Percentiles rank a stretch among this genome's conserved stretches.
phyloP scores from a whole-genome alignment of 306 rosid species.

The Senna siamea region DNA sequence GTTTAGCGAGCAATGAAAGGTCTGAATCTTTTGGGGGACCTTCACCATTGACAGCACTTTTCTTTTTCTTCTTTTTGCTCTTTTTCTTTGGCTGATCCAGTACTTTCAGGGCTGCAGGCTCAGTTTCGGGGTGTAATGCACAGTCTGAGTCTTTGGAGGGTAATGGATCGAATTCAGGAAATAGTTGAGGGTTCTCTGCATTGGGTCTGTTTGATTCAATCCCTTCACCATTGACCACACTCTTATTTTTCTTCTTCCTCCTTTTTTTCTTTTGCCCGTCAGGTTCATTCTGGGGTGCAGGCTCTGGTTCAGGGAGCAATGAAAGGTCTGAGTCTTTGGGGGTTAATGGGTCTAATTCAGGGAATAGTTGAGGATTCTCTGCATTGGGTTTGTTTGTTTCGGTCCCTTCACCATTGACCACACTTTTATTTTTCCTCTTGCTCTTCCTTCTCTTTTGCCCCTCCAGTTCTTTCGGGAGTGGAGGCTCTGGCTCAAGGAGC shows the following conservation, averaged over 20 bases:
- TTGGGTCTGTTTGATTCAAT: slow-evolving; percentile 47
- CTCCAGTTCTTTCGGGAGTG: slow-evolving; percentile 45
- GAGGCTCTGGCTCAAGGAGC: slow-evolving; percentile 45
- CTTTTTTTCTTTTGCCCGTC: background rate
- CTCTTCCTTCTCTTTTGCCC: slow-evolving; percentile 40
- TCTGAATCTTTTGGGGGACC: no score
- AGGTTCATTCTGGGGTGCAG: background rate
- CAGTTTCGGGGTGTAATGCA: slow-evolving; percentile 3
- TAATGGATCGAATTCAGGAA: slow-evolving; percentile 44
- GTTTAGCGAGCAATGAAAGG: background rate
- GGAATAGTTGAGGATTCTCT: background rate
- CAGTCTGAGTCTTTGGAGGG: background rate
- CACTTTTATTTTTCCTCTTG: slow-evolving; percentile 34
- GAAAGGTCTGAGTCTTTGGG: no score
- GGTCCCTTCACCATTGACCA: slow-evolving; percentile 36
- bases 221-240: slow-evolving; percentile 33
- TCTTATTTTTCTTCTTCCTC: slow-evolving; percentile 18
- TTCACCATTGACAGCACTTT: no score
- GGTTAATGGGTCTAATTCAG: slow-evolving; percentile 49
- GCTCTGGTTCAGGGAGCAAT: slow-evolving; percentile 10
- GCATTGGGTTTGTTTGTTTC: background rate
- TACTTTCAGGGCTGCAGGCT: slow-evolving; percentile 35
- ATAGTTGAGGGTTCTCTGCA: slow-evolving; percentile 45
- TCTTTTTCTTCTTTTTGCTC: background rate
- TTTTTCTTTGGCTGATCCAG: slow-evolving; percentile 9